A percentile compares a stretch with the other conserved stretches of the same genome.
These are phyloP conservation scores for Kodamaea anthophila DNA, from an alignment of 1,139 yeast genomes.

Conservation along the genomic window DNA sequence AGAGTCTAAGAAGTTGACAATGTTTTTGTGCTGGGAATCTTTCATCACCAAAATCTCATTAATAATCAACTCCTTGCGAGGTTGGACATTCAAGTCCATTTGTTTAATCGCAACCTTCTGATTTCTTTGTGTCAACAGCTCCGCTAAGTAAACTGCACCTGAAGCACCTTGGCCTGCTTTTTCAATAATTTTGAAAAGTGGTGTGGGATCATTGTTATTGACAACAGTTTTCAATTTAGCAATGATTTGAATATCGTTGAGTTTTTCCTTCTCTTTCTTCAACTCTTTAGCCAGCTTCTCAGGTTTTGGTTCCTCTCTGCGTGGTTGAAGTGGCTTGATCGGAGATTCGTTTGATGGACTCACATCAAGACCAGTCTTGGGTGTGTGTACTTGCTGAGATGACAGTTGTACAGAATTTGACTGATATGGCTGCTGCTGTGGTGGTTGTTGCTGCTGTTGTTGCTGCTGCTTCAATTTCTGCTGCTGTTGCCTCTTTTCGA, in stretches of 20 bases:
- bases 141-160: conserved; percentile 91
- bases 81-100: conserved; percentile 90
- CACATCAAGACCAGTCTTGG: conserved; percentile 1
- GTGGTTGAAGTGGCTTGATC: conserved; percentile 18
- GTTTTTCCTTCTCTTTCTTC: conserved; percentile 61
- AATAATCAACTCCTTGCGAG: conserved; percentile 85
- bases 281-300: conserved; percentile 37
- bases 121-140: conserved; percentile 35
- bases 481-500: conserved; percentile 8
- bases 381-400: conserved; percentile 2
- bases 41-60: conserved; percentile 47
- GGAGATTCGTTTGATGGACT: conserved; percentile 8
- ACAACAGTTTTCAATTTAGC: conserved; percentile 82
- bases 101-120: conserved; percentile 83
- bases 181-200: conserved; percentile 78
- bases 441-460: conserved; percentile 9
- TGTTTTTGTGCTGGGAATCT: conserved; percentile 42
- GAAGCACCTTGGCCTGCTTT: conserved; percentile 99
- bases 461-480: conserved; percentile 9
- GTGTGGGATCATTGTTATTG: conserved; percentile 74
- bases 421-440: conserved; percentile 7
- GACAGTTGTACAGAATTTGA: conserved; percentile 4
- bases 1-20: conserved; percentile 43
- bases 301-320: conserved; percentile 10
- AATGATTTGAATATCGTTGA: conserved; percentile 84